Evolutionary conservation across 495 filamentous ascomycete species (phyloP), one percentile per base, ranked within the genome.

Genomic region (Mytilinidion resinicola): DNA sequence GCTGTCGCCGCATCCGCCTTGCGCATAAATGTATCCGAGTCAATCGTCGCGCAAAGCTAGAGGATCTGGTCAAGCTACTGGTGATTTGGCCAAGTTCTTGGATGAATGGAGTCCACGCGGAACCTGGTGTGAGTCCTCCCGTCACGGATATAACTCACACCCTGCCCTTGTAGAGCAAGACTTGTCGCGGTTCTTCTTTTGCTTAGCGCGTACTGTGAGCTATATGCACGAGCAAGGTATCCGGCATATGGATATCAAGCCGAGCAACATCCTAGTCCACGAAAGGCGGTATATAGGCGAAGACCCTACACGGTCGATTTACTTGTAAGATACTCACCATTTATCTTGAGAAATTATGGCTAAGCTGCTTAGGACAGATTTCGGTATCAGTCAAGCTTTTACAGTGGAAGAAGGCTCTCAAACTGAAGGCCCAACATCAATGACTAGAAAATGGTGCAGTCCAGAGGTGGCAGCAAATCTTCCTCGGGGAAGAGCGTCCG

Each of bases 361-460:
- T n/a, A n/a, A 46, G 11, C 47, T 62, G 3, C 47, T 37, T 33
- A 55, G 55, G 44, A 55, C 61, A 1, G 61, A 59, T 20, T 59
- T 57, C 49, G 60, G 56, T 54, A 56, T 53, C 19, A 35, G 53
- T 6, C n/a, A 21, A 6, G 20, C 44, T 6, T 57, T 61, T 21
- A 15, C 53, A 34, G 39, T 64, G 10, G 57, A 52, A 3, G 35
- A 54, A 9, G 57, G 57, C 3, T 60, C 57, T 11, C 57, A 51
- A 2, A 64, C 61, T 3, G 57, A 64, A 30, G 60, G 44, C 47
- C 61, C 61, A 12, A 51, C 55, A 4, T 37, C 56, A 46, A 58
- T 51, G 11, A 55, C 60, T 19, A 38, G 33, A 9, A 63, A 59
- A 52, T 64, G 56, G 15, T 51, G 43, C 9, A 56, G 56, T 8